Conservation (phyloP, 352 stramenopile species). For the Plasmopara viticola region DNA sequence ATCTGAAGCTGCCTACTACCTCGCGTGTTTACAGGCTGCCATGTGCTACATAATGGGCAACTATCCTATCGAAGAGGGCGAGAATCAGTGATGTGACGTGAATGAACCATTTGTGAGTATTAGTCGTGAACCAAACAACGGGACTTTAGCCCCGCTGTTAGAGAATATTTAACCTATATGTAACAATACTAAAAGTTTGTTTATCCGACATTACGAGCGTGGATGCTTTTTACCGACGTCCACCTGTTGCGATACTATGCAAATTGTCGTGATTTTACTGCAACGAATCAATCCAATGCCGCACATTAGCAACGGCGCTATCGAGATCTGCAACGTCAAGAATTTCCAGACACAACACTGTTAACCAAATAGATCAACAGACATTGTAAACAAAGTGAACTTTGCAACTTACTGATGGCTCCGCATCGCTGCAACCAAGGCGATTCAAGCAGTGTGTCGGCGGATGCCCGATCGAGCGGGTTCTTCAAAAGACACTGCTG, state of each 20-base stretch:
- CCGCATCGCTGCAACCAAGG: slow-evolving; percentile 63
- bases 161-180: slow-evolving; percentile 34
- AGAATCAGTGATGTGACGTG: slow-evolving; percentile 13
- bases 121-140: slow-evolving; percentile 11
- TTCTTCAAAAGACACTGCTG: slow-evolving; percentile 59
- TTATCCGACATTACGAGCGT: slow-evolving; percentile 15
- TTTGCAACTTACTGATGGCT: slow-evolving; percentile 48
- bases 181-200: slow-evolving; percentile 29
- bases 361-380: slow-evolving; percentile 16
- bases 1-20: slow-evolving; percentile 76
- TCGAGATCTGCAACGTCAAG: slow-evolving; percentile 18
- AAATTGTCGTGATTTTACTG: slow-evolving; percentile 27
- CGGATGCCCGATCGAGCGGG: slow-evolving; percentile 50
- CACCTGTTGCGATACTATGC: slow-evolving; percentile 9
- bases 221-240: slow-evolving; percentile 1
- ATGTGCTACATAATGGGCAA: slow-evolving; percentile 74
- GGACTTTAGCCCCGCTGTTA: slow-evolving; percentile 12
- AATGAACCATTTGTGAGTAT: slow-evolving; percentile 8
- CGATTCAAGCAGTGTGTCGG: slow-evolving; percentile 60
- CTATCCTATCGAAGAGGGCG: slow-evolving; percentile 10
- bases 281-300: slow-evolving; percentile 65
- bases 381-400: not conserved
- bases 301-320: slow-evolving; percentile 41
- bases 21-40: slow-evolving; percentile 70
- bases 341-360: not conserved